These are phyloP conservation scores for Xylaria digitata DNA, from an alignment of 2,329 filamentous ascomycete genomes.

Conservation along the genomic window DNA sequence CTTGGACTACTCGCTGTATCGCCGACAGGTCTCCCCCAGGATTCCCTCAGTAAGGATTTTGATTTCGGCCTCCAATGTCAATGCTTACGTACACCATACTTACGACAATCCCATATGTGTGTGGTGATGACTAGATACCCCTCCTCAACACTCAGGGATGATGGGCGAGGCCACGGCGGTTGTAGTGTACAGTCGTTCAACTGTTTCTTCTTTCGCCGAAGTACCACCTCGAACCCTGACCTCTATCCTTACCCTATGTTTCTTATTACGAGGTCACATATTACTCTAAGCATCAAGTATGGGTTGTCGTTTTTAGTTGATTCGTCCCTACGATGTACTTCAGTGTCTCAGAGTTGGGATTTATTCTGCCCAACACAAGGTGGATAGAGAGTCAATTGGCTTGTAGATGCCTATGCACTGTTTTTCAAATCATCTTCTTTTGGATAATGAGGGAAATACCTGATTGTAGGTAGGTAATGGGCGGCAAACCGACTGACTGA, in stretches of 20 bases:
- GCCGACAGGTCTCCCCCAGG: not conserved
- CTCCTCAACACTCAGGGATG: constrained; percentile 8
- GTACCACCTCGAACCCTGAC: constrained; percentile 19
- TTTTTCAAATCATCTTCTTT: constrained; percentile 4
- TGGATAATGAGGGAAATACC: not conserved
- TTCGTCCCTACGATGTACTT: constrained; percentile 1
- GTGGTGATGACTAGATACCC: not conserved
- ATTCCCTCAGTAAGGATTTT: too few species aligned
- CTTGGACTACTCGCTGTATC: not conserved
- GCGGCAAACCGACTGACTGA: not conserved
- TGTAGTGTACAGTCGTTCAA: not conserved
- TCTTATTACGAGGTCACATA: constrained; percentile 21
- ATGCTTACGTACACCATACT: too few species aligned
- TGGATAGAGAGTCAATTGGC: constrained; percentile 5
- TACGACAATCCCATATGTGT: not conserved
- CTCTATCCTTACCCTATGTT: constrained; percentile 5
- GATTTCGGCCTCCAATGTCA: too few species aligned
- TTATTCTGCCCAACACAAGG: constrained; percentile 12
- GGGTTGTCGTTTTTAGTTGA: constrained; percentile 12
- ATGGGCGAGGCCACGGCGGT: constrained; percentile 11
- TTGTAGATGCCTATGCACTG: constrained; percentile 11
- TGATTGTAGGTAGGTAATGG: not conserved
- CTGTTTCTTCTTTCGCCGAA: constrained; percentile 14
- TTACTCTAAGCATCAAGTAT: constrained; percentile 9
- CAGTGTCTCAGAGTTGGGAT: constrained; percentile 22